Evolutionary conservation across 139 green algal genomes (phyloP), one percentile per base, ranked within the genome.

Genomic region (Tetradesmus lagerheimii): DNA sequence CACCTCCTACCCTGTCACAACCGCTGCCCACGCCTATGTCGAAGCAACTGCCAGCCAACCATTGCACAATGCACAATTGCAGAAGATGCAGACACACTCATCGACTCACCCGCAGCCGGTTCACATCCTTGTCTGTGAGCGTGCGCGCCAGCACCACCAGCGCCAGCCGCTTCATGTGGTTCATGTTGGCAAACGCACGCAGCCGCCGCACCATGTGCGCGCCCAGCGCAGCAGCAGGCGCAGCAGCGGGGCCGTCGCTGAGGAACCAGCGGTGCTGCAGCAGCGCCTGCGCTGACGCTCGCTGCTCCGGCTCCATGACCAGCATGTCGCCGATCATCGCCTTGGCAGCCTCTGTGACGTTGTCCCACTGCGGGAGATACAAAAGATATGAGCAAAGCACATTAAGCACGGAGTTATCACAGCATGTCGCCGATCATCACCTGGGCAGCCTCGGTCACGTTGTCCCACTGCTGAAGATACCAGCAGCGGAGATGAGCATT

Each of bases 391-490:
- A n/a, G n/a, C n/a, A n/a, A n/a, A n/a, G n/a, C n/a, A n/a, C n/a
- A n/a, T n/a, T n/a, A n/a, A n/a, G n/a, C n/a, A n/a, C n/a, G n/a
- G n/a, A n/a, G n/a, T n/a, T n/a, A n/a, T n/a, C 45, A 57, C 11
- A 93, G 86, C 71, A 94, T 89, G 34, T 89, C 47, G 16, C 37
- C 75, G 31, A 94, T 80, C 16, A 93, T 39, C 50, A 87, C 62
- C 90, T 93, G 92, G 25, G 89, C 92, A 38, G 80, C 66, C 62
- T 43, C 27, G 5, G 91, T 94, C 34, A 97, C 93, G 12, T 80
- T 85, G 9, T 93, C 91, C 95, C 95, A 97, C 86, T 90, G 64
- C 83, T 66, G 57, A n/a, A n/a, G n/a, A n/a, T n/a, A n/a, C n/a
- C n/a, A n/a, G n/a, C n/a, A n/a, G n/a, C n/a, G n/a, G n/a, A n/a